Base-by-base conservation (phyloP, 306 rosid species). In the Vigna mungo region DNA sequence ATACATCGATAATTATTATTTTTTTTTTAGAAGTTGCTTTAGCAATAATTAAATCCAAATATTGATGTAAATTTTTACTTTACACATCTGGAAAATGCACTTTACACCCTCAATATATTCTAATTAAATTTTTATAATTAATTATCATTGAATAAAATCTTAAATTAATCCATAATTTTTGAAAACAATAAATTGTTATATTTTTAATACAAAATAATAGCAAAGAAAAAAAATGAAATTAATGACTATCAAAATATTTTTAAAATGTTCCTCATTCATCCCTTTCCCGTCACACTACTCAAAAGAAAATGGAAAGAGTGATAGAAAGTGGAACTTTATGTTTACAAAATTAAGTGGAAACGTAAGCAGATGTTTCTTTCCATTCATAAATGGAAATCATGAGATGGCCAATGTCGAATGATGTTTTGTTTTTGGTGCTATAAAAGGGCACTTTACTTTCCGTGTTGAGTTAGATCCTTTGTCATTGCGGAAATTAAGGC, bases 1-100 rank as follows among this genome's bases (percentile, higher is more conserved):
- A 14, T 14, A 59, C 3, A 60, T 6, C 1, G 4, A 56, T 81
- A 82, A 88, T 80, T 80, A 74, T 73, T 86, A n/a, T n/a, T n/a
- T n/a, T 66, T 72, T 21, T 58, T 32, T 78, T 0, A 15, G 16
- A 30, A 30, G 25, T 58, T 58, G 23, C 30, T 14, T 59, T 13
- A 14, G 2, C 1, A 15, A 30, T 4, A 61, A 16, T 15, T 32
- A 32, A 32, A 61, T 61, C 23, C 46, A 32, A 32, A 60, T 7
- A 21, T 1, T 55, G 9, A 10, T 54, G 14, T 54, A 20, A 23
- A 32, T 15, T 7, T 39, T 8, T 39, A 39, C 11, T 8, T 39
- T 39, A 39, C 44, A 7, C 44, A 39, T 9, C 44, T 39, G 2
- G 44, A 39, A 39, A 39, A 6, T 27, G 4, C 6, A 27, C 10